Evolutionary conservation across 139 green algal species (phyloP).

Genomic region (Volvox africanus): DNA sequence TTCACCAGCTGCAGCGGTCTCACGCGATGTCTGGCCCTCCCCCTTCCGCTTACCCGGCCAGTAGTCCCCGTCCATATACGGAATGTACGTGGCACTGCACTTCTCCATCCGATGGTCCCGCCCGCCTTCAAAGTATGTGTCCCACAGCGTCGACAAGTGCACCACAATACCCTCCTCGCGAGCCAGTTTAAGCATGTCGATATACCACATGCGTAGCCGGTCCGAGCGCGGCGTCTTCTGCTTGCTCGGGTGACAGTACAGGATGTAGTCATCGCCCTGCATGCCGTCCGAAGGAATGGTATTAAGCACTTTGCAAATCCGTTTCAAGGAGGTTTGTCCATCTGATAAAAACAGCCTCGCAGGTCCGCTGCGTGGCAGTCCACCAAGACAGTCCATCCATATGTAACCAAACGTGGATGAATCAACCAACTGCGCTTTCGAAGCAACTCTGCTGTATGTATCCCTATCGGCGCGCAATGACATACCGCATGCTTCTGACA

Average conservation of each 20-base stretch:
- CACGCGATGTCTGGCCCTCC: neutral
- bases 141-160: slow-evolving; percentile 92
- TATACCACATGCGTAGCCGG: slow-evolving; percentile 94
- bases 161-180: slow-evolving; percentile 81
- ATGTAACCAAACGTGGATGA: too few species aligned
- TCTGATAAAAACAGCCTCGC: too few species aligned
- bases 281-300: too few species aligned
- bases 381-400: too few species aligned
- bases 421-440: too few species aligned
- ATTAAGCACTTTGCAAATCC: too few species aligned
- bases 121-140: slow-evolving; percentile 93
- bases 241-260: slow-evolving; percentile 96
- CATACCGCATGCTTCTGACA: neutral
- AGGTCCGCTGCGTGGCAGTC: too few species aligned
- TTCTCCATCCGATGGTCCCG: slow-evolving; percentile 78
- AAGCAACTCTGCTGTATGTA: too few species aligned
- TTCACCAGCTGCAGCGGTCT: too few species aligned
- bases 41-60: slow-evolving; percentile 84
- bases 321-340: too few species aligned
- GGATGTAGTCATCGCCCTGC: slow-evolving; percentile 99
- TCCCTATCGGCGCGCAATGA: neutral
- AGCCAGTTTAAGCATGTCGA: slow-evolving; percentile 84
- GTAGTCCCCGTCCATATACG: slow-evolving; percentile 99
- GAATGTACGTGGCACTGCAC: slow-evolving; percentile 76
- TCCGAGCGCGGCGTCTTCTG: slow-evolving; percentile 96